phyloP scores from a whole-genome alignment of 352 stramenopile genomes.

The Phytophthora agathidicida region DNA sequence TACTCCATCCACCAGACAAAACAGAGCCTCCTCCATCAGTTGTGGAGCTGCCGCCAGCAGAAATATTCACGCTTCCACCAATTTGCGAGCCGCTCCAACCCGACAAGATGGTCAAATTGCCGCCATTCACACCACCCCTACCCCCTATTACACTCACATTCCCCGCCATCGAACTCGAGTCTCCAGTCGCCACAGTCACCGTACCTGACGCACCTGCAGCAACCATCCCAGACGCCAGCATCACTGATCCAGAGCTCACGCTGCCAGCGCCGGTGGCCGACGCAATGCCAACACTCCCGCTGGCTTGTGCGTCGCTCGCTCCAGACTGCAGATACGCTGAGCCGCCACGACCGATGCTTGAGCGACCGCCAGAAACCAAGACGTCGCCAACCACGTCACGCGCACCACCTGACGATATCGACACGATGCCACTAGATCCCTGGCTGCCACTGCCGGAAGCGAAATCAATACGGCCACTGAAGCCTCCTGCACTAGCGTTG shows the following conservation, averaged over 20 bases:
- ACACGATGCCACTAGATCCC: constrained; percentile 30
- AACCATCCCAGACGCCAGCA: constrained; percentile 12
- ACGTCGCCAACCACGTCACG: constrained; percentile 25
- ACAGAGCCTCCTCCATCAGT: constrained; percentile 15
- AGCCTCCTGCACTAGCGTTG: constrained; percentile 17
- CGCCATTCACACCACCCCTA: constrained; percentile 19
- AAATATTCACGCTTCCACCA: constrained; percentile 26
- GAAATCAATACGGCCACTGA: constrained; percentile 18
- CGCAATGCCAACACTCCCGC: constrained; percentile 18
- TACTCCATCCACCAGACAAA: constrained; percentile 24
- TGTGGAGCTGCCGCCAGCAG: constrained; percentile 18
- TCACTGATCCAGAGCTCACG: constrained; percentile 17
- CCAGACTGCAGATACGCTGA: constrained; percentile 22
- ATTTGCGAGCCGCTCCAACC: constrained; percentile 21
- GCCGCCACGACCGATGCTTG: constrained; percentile 17
- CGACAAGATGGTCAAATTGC: constrained; percentile 18
- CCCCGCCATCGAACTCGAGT: constrained; percentile 17
- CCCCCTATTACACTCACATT: constrained; percentile 18
- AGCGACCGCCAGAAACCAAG: constrained; percentile 24
- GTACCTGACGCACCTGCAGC: constrained; percentile 10
- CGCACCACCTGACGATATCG: constrained; percentile 24
- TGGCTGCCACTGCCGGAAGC: constrained; percentile 25
- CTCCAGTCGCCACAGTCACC: constrained; percentile 18
- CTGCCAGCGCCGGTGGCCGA: constrained; percentile 6
- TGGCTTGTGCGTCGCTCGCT: constrained; percentile 17